phyloP scores from a whole-genome alignment of 371 early-diverging fungal species.

The Phascolomyces articulosus region DNA sequence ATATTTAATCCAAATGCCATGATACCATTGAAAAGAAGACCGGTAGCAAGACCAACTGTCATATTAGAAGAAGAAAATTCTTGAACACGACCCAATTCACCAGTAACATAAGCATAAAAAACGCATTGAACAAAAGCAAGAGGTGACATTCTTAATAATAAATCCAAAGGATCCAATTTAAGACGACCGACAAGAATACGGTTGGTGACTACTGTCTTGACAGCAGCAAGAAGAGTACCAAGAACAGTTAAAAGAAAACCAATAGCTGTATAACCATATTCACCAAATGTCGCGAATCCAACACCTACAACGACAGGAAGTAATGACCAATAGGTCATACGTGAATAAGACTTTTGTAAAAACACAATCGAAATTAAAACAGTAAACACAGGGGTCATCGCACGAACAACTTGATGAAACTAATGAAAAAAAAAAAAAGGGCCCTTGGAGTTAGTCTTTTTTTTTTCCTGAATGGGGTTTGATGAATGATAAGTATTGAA shows the following conservation, averaged over 20 bases:
- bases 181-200: constrained; percentile 77
- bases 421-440: neutral
- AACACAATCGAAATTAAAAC: constrained; percentile 65
- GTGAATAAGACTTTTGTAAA: constrained; percentile 59
- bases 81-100: constrained; percentile 64
- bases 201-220: constrained; percentile 89
- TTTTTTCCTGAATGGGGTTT: neutral
- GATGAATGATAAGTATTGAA: neutral
- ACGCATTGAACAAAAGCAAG: constrained; percentile 80
- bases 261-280: constrained; percentile 74
- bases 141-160: constrained; percentile 82
- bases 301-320: constrained; percentile 82
- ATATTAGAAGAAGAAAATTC: constrained; percentile 54
- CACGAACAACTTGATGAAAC: constrained; percentile 88
- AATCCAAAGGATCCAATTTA: constrained; percentile 80
- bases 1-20: constrained; percentile 86
- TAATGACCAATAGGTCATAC: constrained; percentile 65
- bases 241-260: constrained; percentile 80
- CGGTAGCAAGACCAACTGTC: constrained; percentile 47
- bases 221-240: constrained; percentile 79
- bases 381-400: constrained; percentile 87
- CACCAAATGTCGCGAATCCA: constrained; percentile 82
- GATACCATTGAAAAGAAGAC: constrained; percentile 73
- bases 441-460: no score
- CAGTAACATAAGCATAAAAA: constrained; percentile 65